phyloP scores from a whole-genome alignment of 495 filamentous ascomycete species.

The Penicillium coffeae region DNA sequence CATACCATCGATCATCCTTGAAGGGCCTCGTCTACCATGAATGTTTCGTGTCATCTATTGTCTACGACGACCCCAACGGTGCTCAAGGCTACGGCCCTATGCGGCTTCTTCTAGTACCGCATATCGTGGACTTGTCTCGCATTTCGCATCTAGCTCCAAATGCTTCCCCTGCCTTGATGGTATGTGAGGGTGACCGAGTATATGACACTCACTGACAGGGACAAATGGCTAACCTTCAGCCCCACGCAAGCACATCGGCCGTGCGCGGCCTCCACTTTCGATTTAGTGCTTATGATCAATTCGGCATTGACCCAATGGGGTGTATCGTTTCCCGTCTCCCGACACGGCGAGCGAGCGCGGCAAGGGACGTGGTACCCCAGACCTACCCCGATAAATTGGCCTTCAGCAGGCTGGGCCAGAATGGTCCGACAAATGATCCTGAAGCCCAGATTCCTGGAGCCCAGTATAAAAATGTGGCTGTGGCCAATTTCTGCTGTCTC shows the following conservation, averaged over 20 bases:
- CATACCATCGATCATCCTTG: conserved; percentile 4
- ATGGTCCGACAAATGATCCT: neutral
- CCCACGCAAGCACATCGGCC: neutral
- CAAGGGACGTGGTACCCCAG: neutral
- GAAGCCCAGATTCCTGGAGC: neutral
- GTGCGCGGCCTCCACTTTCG: neutral
- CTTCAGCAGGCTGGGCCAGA: neutral
- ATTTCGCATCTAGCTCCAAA: conserved; percentile 6
- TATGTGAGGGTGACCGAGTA: neutral
- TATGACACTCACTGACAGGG: neutral
- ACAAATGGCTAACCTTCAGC: neutral
- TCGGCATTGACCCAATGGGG: neutral
- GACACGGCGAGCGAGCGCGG: neutral
- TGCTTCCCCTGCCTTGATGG: neutral
- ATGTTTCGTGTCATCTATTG: conserved; percentile 2
- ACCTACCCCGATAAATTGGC: neutral
- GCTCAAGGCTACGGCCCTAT: conserved; percentile 1
- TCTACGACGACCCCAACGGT: conserved; percentile 4
- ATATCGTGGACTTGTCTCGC: neutral
- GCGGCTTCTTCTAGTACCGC: neutral
- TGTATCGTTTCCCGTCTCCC: neutral
- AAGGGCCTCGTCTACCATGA: conserved; percentile 11
- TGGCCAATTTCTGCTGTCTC: neutral
- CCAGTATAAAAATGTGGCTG: neutral
- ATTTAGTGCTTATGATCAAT: neutral